Percentiles rank a stretch among this genome's conserved stretches.
These are phyloP conservation scores for Neoarthrinium moseri DNA, from an alignment of 2,329 filamentous ascomycete genomes.

Conservation along the genomic window DNA sequence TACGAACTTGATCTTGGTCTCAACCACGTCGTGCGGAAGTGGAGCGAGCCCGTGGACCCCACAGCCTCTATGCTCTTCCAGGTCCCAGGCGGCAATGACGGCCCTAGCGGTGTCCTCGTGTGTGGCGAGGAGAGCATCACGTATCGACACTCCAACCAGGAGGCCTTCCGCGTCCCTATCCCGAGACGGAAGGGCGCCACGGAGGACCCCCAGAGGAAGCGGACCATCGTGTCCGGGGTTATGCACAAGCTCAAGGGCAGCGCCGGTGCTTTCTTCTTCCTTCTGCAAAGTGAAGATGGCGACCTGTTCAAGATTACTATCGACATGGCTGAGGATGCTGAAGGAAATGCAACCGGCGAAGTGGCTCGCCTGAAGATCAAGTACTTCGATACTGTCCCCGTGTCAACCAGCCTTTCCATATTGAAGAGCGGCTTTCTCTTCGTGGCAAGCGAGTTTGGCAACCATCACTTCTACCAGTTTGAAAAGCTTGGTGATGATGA, in stretches of 20 bases:
- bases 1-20: conserved; percentile 96
- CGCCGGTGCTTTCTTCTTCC: conserved; percentile 89
- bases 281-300: conserved; percentile 95
- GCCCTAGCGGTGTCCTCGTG: conserved; percentile 90
- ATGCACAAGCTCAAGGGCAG: conserved; percentile 91
- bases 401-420: conserved; percentile 85
- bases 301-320: conserved; percentile 96
- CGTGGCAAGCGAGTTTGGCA: conserved; percentile 86
- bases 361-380: conserved; percentile 87
- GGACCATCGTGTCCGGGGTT: conserved; percentile 84
- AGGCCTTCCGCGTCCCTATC: conserved; percentile 84
- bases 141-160: conserved; percentile 94
- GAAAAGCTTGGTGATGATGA: conserved; percentile 96
- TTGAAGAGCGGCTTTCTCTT: conserved; percentile 95
- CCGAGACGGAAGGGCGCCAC: conserved; percentile 83
- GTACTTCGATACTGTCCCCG: conserved; percentile 94
- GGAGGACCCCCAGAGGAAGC: conserved; percentile 89
- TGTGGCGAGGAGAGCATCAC: conserved; percentile 94
- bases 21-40: conserved; percentile 95
- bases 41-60: conserved; percentile 90
- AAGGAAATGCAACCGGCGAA: conserved; percentile 75
- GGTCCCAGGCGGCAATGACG: conserved; percentile 89
- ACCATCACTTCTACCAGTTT: conserved; percentile 95
- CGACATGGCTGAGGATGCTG: conserved; percentile 81
- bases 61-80: conserved; percentile 90